Evolutionary conservation across 805 yeast genomes (phyloP), one percentile per base, ranked within the genome.

Genomic region (Torulaspora microellipsoides): DNA sequence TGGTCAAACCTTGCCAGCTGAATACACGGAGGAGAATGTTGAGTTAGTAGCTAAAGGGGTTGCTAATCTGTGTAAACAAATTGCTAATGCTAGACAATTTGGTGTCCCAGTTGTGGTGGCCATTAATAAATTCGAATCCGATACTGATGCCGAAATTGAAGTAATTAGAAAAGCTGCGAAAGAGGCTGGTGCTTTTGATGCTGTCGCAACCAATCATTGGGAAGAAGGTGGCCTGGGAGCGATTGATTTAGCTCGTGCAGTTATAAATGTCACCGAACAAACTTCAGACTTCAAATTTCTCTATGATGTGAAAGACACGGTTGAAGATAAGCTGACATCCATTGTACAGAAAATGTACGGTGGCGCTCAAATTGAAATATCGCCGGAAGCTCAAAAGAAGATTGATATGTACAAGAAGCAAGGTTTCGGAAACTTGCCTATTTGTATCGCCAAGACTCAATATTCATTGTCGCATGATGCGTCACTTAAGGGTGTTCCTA

Each of bases 361-460:
- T 46, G 99, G 96, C 37, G 77, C 79, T 15, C 80, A 77, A 40
- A 80, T 91, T 53, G 95, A 87, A 67, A 79, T 89, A 47, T 75
- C 83, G 34, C 91, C 87, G 25, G 77, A 80, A 52, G 98, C 98
- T 33, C 77, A 78, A 54, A 71, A 77, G 59, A 89, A 89, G 69
- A 81, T 91, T 53, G 88, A 82, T 49, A 76, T 80, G 45, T 90
- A 88, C 71, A 82, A 88, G 29, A 67, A 73, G 40, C 96, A 89
- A 72, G 97, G 97, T 2, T 91, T 84, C 66, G 89, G 83, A 51
- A 80, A 88, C 61, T 72, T 91, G 62, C 99, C 98, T 45, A 83
- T 91, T 56, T 91, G 99, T 70, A 85, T 91, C 60, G 99, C 99
- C 46, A 91, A 91, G 75, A 91, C 99, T 2, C 99, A 91, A 68